Evolutionary conservation across 495 filamentous ascomycete genomes (phyloP), one percentile per base, ranked within the genome.

Genomic region (Daldinia caldariorum): DNA sequence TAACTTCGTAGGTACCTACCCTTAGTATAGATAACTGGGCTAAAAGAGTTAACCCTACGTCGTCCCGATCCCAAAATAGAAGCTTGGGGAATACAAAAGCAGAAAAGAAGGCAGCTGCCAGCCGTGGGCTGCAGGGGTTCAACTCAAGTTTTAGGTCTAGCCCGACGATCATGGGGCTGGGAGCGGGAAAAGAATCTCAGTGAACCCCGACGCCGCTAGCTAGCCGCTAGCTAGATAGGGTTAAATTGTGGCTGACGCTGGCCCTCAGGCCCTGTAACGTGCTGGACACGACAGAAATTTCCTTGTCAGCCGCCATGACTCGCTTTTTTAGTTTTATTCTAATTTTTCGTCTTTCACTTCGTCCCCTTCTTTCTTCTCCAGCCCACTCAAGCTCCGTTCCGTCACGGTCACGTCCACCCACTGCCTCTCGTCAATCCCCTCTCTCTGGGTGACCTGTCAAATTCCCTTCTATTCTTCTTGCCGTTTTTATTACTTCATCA

Each of bases 401-500:
- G 72, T 73, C 70, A 72, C 69, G 73, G 70, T 62, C 66, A 66
- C 76, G 68, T 73, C 69, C 63, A 73, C 74, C 76, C 69, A 73
- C 77, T 74, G 78, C 72, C 74, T 69, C 64, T 73, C 69, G 75
- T 77, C 79, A 77, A 77, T 77, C 66, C 58, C 67, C 63, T 67
- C 63, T 53, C 74, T 76, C 72, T 77, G 74, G 76, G 76, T 73
- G 73, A 74, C 78, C 72, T 76, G 72, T 68, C 69, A 71, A 68
- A 68, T 72, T 77, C 73, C 74, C 79, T 77, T 78, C 76, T 63
- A 70, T 70, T 76, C 70, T 71, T 78, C 71, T 78, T 73, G 67
- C 66, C 75, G 77, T 78, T 77, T 79, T 66, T 64, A 58, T 71
- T 54, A 56, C 55, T 69, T 72, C 51, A 68, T 53, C 43, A 47